Base-by-base conservation (phyloP, 2,329 filamentous ascomycete species). In the Aspergillus ustus region DNA sequence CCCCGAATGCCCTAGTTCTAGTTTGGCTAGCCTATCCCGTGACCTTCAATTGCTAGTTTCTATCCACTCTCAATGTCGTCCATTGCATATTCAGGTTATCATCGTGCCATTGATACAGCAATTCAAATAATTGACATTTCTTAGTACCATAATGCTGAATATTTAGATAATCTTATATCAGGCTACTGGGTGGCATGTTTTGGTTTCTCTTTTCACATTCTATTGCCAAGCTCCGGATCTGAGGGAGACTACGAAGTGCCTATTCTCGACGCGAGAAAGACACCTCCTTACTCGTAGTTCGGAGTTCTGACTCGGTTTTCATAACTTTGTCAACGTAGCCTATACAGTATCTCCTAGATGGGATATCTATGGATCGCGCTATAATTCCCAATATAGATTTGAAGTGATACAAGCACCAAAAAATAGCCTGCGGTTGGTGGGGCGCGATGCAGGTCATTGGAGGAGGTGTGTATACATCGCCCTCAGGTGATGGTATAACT, bases 1-100 rank as follows among this genome's bases (percentile, higher is more conserved):
- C 5, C 52, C 44, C 25, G 28, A 46, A 4, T 3, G 11, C 19
- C 7, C 50, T 68, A 66, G 49, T 7, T 65, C 57, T 9, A 7
- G 11, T 45, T 9, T 0, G 55, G 63, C 44, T 53, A 53, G 40
- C 44, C 11, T 37, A 17, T 43, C 52, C 13, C 52, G 52, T 53
- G 52, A 53, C 37, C 19, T 44, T 44, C n/a, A 19, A 9, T 4
- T 44, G 19, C 40, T n/a, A 37, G 19, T 6, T 20, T 15, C 17
- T n/a, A 22, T 13, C 44, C 7, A 46, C 22, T 46, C 19, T 17
- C 17, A n/a, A 15, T 46, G 9, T 15, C 13, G n/a, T 31, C 25
- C 48, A 40, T 40, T 40, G 9, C 8, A 15, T 11, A 15, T 15
- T 40, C 15, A 15, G 11, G 13, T 15, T 40, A 40, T 13, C 34